Evolutionary conservation across 768 basidiomycete species (phyloP).

Genomic region (Termitomyces sp.): DNA sequence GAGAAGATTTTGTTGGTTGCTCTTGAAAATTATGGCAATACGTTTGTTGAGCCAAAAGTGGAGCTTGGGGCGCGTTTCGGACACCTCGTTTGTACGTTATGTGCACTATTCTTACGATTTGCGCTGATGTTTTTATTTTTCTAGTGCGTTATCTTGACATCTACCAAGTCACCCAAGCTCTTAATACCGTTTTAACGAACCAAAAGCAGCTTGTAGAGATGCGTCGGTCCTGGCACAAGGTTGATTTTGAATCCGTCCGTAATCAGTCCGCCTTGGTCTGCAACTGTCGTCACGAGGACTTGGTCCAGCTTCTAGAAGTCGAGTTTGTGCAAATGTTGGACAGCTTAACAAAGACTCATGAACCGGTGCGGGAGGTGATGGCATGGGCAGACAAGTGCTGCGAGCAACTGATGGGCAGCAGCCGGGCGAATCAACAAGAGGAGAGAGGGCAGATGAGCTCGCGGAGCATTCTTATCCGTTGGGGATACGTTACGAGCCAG

Average conservation of each 20-base stretch:
- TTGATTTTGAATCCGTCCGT: constrained; percentile 87
- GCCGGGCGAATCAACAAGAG: constrained; percentile 52
- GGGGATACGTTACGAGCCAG: constrained; percentile 91
- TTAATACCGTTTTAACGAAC: constrained; percentile 84
- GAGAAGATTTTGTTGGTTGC: constrained; percentile 82
- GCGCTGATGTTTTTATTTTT: constrained; percentile 12
- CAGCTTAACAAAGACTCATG: constrained; percentile 59
- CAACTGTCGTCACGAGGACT: constrained; percentile 88
- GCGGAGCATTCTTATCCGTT: constrained; percentile 80
- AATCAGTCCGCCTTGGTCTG: constrained; percentile 92
- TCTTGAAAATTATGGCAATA: constrained; percentile 77
- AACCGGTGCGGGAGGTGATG: constrained; percentile 86
- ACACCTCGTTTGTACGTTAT: constrained; percentile 75
- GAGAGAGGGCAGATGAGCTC: constrained; percentile 82
- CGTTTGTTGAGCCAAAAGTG: constrained; percentile 88
- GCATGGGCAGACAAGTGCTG: constrained; percentile 90
- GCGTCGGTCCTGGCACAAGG: constrained; percentile 82
- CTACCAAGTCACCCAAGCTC: constrained; percentile 85
- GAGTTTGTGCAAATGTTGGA: constrained; percentile 80
- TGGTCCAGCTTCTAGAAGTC: constrained; percentile 79
- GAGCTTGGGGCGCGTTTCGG: constrained; percentile 89
- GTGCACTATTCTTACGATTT: neutral
- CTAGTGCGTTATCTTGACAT: constrained; percentile 88
- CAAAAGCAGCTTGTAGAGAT: constrained; percentile 82
- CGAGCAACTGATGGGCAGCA: constrained; percentile 73